These are phyloP conservation scores for Phanerochaete sordida DNA, from an alignment of 768 basidiomycete species.

Conservation along the genomic window DNA sequence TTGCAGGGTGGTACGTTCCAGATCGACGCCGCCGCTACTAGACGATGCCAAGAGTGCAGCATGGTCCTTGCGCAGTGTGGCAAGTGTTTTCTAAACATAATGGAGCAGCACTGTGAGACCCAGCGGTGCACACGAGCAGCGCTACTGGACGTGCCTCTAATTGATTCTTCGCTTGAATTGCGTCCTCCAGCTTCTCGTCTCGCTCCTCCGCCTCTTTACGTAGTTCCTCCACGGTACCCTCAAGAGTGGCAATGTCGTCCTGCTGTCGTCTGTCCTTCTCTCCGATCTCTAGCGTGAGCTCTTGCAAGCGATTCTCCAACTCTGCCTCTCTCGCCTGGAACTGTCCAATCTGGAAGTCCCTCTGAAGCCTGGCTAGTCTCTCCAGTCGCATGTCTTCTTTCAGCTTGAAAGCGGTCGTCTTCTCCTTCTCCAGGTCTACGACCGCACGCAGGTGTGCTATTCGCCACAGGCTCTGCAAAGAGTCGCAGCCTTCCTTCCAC, in stretches of 20 bases:
- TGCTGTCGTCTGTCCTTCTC: slow-evolving; percentile 26
- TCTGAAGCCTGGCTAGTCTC: slow-evolving; percentile 53
- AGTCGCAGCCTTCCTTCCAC: slow-evolving; percentile 63
- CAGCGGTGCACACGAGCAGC: not conserved
- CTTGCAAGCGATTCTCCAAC: slow-evolving; percentile 47
- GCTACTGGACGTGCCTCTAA: slow-evolving; percentile 26
- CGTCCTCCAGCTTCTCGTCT: slow-evolving; percentile 34
- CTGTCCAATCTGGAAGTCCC: slow-evolving; percentile 65
- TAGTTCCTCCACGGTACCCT: slow-evolving; percentile 26
- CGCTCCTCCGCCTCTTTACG: slow-evolving; percentile 26
- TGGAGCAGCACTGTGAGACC: not conserved
- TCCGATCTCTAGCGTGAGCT: not conserved
- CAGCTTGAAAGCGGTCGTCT: slow-evolving; percentile 46
- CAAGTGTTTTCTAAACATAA: slow-evolving; percentile 33
- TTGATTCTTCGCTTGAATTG: slow-evolving; percentile 42
- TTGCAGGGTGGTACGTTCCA: slow-evolving; percentile 56
- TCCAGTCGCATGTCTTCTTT: slow-evolving; percentile 53
- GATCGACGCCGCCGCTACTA: slow-evolving; percentile 44
- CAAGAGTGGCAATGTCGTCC: slow-evolving; percentile 23
- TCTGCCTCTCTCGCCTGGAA: slow-evolving; percentile 64
- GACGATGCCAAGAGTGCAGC: slow-evolving; percentile 45
- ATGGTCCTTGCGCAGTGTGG: slow-evolving; percentile 45
- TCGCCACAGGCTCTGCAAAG: slow-evolving; percentile 58
- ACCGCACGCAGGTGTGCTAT: slow-evolving; percentile 59
- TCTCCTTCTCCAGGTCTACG: slow-evolving; percentile 52